A percentile compares a stretch with the other conserved stretches of the same genome.
Conservation (phyloP, 129 eudicot species). For the Flaveria ramosissima region DNA sequence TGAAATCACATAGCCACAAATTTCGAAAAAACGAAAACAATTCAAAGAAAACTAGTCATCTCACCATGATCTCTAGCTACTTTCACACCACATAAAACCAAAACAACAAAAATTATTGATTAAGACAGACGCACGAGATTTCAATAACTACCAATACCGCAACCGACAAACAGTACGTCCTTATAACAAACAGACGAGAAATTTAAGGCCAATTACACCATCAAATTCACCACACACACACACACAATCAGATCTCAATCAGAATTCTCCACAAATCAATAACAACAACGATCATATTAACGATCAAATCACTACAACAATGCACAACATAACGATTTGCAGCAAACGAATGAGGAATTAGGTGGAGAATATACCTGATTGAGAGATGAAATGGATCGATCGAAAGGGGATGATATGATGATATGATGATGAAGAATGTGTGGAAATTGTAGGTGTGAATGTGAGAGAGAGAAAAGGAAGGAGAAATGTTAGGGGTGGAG, state of each 20-base stretch:
- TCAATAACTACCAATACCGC: constrained; percentile 25
- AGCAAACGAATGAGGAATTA: background rate
- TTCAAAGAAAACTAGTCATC: background rate
- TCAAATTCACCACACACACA: constrained; percentile 12
- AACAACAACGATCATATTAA: background rate
- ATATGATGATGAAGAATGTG: background rate
- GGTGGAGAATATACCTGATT: constrained; percentile 27
- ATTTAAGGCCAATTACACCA: constrained; percentile 12
- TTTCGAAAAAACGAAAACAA: background rate
- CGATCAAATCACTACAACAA: background rate
- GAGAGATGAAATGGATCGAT: constrained; percentile 15
- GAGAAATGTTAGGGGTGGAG: constrained; percentile 26
- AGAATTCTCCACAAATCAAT: background rate
- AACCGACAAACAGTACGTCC: constrained; percentile 37
- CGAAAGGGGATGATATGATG: background rate
- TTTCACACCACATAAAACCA: constrained; percentile 9
- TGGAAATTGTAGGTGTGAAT: constrained; percentile 28
- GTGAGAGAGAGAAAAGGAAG: constrained; percentile 33
- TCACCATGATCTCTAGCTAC: constrained; percentile 11
- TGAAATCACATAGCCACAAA: background rate
- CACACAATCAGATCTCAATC: constrained; percentile 25
- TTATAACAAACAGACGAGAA: background rate
- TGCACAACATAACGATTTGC: constrained; percentile 17
- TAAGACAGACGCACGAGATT: constrained; percentile 16
- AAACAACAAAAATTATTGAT: constrained; percentile 5